Conservation (phyloP, 805 yeast genomes). For the Hanseniaspora taiwanica region DNA sequence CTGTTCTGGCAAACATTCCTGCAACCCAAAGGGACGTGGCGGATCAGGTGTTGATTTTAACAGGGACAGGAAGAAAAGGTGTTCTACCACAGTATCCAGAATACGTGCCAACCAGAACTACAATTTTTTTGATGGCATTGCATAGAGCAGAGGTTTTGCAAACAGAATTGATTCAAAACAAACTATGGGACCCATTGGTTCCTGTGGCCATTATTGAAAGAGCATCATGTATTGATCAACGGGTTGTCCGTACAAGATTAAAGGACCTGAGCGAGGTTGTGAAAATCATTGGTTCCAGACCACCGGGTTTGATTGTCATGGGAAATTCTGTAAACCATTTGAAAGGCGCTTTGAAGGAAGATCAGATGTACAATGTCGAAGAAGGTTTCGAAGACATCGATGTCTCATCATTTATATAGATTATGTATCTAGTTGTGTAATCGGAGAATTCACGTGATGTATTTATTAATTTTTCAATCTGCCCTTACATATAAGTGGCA, state of each 20-base stretch:
- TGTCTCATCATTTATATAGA: not conserved
- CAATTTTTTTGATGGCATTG: constrained; percentile 80
- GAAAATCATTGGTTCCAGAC: constrained; percentile 68
- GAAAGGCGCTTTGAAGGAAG: constrained; percentile 14
- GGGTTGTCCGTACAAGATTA: constrained; percentile 65
- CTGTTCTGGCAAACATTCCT: constrained; percentile 70
- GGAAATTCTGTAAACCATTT: constrained; percentile 63
- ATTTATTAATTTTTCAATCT: too few relatives aligned
- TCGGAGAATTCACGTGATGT: not conserved
- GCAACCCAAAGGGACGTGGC: constrained; percentile 87
- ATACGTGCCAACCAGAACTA: constrained; percentile 59
- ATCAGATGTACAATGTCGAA: constrained; percentile 16
- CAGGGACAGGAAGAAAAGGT: constrained; percentile 90
- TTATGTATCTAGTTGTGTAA: not conserved
- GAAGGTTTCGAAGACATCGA: constrained; percentile 24
- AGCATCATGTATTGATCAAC: constrained; percentile 87
- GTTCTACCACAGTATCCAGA: constrained; percentile 67
- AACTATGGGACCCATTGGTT: constrained; percentile 50
- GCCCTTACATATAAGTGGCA: too few relatives aligned
- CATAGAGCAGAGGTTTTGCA: constrained; percentile 48
- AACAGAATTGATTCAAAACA: constrained; percentile 36
- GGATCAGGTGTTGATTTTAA: constrained; percentile 84
- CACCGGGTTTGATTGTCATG: constrained; percentile 80
- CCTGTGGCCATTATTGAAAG: constrained; percentile 85
- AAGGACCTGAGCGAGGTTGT: constrained; percentile 58